These are phyloP conservation scores for Gnetum montanum DNA, from an alignment of 75 land plant species.

Conservation along the genomic window DNA sequence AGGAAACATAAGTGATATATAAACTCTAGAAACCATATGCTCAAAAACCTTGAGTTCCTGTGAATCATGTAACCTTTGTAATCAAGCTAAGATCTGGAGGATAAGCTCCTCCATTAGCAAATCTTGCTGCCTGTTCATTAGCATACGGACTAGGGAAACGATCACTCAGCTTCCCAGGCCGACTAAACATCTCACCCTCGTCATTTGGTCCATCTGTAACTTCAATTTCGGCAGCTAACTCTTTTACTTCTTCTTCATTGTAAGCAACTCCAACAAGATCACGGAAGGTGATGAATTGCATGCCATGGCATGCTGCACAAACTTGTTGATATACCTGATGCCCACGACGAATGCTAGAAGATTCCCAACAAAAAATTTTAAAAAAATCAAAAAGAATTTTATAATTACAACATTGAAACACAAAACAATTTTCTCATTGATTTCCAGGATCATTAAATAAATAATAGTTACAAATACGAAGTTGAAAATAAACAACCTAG, in stretches of 20 bases:
- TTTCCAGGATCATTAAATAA: too few species aligned
- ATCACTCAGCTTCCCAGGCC: slow-evolving; percentile 94
- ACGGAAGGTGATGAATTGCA: slow-evolving; percentile 78
- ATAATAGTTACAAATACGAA: too few species aligned
- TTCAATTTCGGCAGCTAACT: slow-evolving; percentile 94
- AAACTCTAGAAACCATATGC: too few species aligned
- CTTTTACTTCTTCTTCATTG: slow-evolving; percentile 90
- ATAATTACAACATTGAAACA: too few species aligned
- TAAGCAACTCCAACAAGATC: slow-evolving; percentile 95
- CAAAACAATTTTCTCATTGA: too few species aligned
- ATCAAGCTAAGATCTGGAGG: slow-evolving; percentile 96
- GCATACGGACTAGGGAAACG: slow-evolving; percentile 88
- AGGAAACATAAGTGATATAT: not conserved
- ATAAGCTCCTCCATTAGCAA: slow-evolving; percentile 98
- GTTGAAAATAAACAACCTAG: not conserved
- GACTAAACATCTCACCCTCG: slow-evolving; percentile 96
- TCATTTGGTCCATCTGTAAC: slow-evolving; percentile 95
- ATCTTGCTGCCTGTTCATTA: slow-evolving; percentile 94
- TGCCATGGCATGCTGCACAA: slow-evolving; percentile 95
- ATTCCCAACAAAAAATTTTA: slow-evolving; percentile 4
- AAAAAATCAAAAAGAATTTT: too few species aligned
- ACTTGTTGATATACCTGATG: slow-evolving; percentile 97
- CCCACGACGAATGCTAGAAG: slow-evolving; percentile 81
- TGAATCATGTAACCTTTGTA: too few species aligned
- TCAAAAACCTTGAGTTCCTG: too few species aligned